These are phyloP conservation scores for Solanum hybrid DNA, from an alignment of 305 asterid genomes.

Conservation along the genomic window DNA sequence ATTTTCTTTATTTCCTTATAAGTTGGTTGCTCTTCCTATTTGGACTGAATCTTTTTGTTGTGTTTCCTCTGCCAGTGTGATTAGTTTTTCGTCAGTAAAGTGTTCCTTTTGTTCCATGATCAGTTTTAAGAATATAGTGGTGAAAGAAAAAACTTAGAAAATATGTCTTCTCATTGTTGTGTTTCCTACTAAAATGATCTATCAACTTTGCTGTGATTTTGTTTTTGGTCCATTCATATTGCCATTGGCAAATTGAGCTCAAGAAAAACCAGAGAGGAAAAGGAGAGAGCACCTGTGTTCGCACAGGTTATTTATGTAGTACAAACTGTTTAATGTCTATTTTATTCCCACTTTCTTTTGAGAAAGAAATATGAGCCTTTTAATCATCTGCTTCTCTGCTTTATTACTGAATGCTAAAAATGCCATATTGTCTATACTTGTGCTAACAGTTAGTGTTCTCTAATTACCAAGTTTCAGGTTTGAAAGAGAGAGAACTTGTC, in stretches of 20 bases:
- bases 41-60: background rate
- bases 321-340: background rate
- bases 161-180: background rate
- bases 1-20: background rate
- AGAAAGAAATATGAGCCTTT: background rate
- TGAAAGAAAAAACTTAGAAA: background rate
- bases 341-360: background rate
- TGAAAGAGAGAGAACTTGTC: slow-evolving; percentile 41
- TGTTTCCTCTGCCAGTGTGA: background rate
- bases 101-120: background rate
- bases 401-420: background rate
- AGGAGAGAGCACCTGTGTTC: background rate
- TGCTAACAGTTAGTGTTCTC: background rate
- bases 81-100: background rate
- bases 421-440: background rate
- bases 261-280: background rate
- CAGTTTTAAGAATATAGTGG: background rate
- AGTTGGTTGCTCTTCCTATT: background rate
- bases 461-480: slow-evolving; percentile 21
- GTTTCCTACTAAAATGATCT: background rate
- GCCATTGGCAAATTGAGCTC: background rate
- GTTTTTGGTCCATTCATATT: background rate
- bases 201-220: background rate
- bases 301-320: background rate
- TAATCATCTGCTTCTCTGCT: background rate